Evolutionary conservation across 2,329 filamentous ascomycete genomes (phyloP), one percentile per base, ranked within the genome.

Genomic region (Exophiala oligosperma): DNA sequence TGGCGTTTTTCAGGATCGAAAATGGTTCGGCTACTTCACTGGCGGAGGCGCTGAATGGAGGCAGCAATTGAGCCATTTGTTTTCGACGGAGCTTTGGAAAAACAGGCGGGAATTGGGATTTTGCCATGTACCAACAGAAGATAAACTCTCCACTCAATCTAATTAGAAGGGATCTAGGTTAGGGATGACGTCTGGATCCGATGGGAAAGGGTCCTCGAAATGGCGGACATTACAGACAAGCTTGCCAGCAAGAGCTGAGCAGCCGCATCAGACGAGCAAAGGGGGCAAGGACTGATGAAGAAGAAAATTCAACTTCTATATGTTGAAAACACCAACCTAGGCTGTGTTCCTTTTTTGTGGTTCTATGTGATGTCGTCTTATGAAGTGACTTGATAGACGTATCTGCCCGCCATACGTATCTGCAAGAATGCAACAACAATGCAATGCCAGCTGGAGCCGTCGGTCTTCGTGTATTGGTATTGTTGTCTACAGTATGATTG

Each of bases 81-180:
- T 38, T 52, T 50, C 35, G 48, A 53, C 26, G 38, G 12, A 29
- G 53, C 37, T 28, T 43, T 43, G 40, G 40, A 17, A 35, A 35
- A 35, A 35, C 17, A 17, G 32, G 32, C 9, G 32, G 32, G 32
- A 35, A 11, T 35, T 35, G 32, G 6, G 32, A 9, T 35, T 35
- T 40, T 29, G 47, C 38, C 26, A 56, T 63, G 61, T 63, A 63
- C 40, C 58, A 63, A 63, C 58, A 63, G 54, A 63, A 61, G 55
- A 59, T 53, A 60, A 60, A 48, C 53, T 54, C 61, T 61, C 61
- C 57, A 63, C 61, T 63, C 61, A 59, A 58, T 54, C 37, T 58
- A 52, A 23, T 60, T 63, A 59, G 61, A 61, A 29, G 4, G 24
- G 46, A 54, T 52, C 47, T 59, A 55, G 60, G 57, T 21, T 38